Conservation (phyloP, 441 rosid species). For the Cnidoscolus chayamansa region DNA sequence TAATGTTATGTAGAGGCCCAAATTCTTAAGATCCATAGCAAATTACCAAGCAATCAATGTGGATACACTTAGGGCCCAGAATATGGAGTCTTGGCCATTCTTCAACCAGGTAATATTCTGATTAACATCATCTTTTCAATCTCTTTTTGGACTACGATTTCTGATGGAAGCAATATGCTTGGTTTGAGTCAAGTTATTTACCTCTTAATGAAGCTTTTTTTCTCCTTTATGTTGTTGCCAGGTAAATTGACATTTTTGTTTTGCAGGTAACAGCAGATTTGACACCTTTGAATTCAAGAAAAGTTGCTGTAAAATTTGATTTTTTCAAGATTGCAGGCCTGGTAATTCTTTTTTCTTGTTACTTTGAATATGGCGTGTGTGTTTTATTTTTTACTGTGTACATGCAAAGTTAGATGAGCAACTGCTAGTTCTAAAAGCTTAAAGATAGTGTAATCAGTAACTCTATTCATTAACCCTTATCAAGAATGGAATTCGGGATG, state of each 20-base stretch:
- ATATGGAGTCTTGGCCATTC: constrained; percentile 89
- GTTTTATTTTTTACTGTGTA: background rate
- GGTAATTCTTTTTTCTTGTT: constrained; percentile 30
- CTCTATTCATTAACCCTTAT: background rate
- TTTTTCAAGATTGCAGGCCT: constrained; percentile 69
- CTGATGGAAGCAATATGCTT: background rate
- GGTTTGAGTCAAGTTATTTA: background rate
- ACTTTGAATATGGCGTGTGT: background rate
- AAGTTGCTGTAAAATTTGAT: constrained; percentile 80
- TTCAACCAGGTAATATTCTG: constrained; percentile 63
- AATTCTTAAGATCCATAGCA: constrained; percentile 61
- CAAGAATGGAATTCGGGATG: background rate
- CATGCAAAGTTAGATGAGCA: background rate
- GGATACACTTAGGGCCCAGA: constrained; percentile 76
- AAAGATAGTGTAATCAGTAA: background rate
- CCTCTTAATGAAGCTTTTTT: too few species aligned
- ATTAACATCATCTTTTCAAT: background rate
- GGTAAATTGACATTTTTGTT: constrained; percentile 9
- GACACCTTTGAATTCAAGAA: constrained; percentile 64
- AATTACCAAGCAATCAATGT: constrained; percentile 87
- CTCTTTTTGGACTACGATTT: background rate
- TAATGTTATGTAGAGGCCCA: constrained; percentile 63
- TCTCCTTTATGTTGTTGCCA: background rate
- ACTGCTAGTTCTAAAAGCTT: background rate
- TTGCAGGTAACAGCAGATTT: constrained; percentile 81